Percentiles rank a stretch among this genome's conserved stretches.
Conservation (phyloP, 495 filamentous ascomycete species). For the Friedmanniomyces simplex region DNA sequence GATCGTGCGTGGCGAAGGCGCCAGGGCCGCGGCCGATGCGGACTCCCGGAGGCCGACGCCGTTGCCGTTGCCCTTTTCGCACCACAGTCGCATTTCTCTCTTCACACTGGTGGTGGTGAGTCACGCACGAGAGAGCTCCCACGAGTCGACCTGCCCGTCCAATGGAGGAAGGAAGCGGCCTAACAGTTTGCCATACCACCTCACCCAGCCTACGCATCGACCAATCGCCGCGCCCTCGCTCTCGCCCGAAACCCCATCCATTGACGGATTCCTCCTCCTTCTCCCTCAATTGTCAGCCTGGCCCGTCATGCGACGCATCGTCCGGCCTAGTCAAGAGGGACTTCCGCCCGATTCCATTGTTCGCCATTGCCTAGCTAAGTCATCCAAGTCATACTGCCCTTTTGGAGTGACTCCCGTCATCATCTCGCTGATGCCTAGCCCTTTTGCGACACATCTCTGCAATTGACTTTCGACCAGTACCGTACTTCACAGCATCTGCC, state of each 20-base stretch:
- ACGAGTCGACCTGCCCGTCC: too few species aligned
- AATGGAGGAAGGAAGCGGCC: too few species aligned
- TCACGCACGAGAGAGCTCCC: too few species aligned
- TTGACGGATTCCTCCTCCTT: background rate
- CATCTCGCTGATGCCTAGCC: background rate
- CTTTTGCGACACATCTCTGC: background rate
- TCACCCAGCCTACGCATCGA: too few species aligned
- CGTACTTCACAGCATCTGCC: background rate
- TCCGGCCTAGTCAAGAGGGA: background rate
- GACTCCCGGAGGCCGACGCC: too few species aligned
- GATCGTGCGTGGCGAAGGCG: background rate
- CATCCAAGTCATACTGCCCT: background rate
- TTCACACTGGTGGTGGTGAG: too few species aligned
- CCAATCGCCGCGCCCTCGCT: too few species aligned
- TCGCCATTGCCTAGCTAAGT: constrained; percentile 4
- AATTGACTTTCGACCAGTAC: background rate
- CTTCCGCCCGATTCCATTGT: constrained; percentile 1
- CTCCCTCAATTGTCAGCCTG: background rate
- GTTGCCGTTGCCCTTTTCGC: too few species aligned
- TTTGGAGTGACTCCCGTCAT: background rate
- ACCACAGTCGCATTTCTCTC: too few species aligned
- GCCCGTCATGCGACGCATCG: background rate
- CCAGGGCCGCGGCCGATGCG: background rate
- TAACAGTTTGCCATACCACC: too few species aligned
- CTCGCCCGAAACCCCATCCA: background rate